Evolutionary conservation across 257 asterid species (phyloP).

Genomic region (Cinchona pubescens): DNA sequence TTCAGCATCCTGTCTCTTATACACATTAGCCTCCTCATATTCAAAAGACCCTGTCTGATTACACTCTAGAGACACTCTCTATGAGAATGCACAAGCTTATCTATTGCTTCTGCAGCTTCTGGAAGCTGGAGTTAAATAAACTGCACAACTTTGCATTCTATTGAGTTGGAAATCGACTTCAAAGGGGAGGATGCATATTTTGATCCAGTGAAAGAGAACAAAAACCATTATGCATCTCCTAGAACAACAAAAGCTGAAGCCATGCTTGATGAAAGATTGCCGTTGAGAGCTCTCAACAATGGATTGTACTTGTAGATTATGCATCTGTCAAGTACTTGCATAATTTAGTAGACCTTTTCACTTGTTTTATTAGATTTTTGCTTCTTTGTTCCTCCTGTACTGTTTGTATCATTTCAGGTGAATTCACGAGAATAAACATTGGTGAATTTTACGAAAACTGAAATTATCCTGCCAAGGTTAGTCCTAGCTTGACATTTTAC

Average conservation of each 20-base stretch:
- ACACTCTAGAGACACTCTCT: too few species aligned
- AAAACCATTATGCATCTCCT: slow-evolving; percentile 25
- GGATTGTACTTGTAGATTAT: slow-evolving; percentile 14
- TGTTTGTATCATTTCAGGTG: neutral
- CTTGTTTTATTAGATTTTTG: neutral
- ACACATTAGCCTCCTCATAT: too few species aligned
- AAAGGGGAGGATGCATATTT: slow-evolving; percentile 31
- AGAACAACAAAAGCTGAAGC: slow-evolving; percentile 52
- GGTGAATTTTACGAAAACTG: too few species aligned
- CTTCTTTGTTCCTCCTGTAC: neutral
- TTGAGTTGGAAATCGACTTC: slow-evolving; percentile 12
- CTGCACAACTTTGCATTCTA: slow-evolving; percentile 32
- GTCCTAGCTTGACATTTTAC: too few species aligned
- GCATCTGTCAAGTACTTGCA: neutral
- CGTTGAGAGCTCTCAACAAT: slow-evolving; percentile 64
- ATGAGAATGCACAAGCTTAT: slow-evolving; percentile 36
- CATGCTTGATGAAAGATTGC: slow-evolving; percentile 53
- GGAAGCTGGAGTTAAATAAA: too few species aligned
- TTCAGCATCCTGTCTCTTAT: too few species aligned
- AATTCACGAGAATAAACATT: neutral
- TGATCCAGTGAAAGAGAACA: slow-evolving; percentile 56
- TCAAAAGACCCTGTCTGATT: too few species aligned
- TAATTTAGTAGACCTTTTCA: neutral
- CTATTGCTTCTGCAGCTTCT: too few species aligned
- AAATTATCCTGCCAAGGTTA: too few species aligned